A percentile compares a stretch with the other conserved stretches of the same genome.
These are phyloP conservation scores for Boletus subluridellus DNA, from an alignment of 1,284 basidiomycete species.

Conservation along the genomic window DNA sequence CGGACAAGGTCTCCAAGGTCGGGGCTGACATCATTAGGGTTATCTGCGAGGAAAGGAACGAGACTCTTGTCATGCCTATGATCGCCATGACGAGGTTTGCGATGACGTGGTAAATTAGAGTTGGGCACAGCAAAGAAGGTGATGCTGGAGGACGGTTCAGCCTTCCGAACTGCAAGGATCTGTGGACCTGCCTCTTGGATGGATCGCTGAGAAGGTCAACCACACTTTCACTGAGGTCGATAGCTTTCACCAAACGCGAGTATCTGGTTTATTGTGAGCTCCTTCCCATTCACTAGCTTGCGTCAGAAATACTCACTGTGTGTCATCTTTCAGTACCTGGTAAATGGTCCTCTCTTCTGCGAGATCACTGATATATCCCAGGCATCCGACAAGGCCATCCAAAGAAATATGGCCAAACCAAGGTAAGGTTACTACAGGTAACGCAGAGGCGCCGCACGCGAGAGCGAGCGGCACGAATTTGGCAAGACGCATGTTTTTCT, in stretches of 20 bases:
- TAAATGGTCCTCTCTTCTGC: slow-evolving; percentile 40
- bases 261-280: slow-evolving; percentile 30
- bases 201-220: slow-evolving; percentile 43
- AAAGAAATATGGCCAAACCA: slow-evolving; percentile 25
- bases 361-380: slow-evolving; percentile 6
- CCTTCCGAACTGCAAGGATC: neutral
- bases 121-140: slow-evolving; percentile 56
- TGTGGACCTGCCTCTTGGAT: slow-evolving; percentile 33
- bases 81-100: slow-evolving; percentile 11
- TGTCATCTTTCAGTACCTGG: slow-evolving; percentile 38
- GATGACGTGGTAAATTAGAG: slow-evolving; percentile 38
- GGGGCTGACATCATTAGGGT: neutral
- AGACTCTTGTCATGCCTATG: neutral
- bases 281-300: neutral
- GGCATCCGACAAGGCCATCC: slow-evolving; percentile 7
- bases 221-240: slow-evolving; percentile 45
- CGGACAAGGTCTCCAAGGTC: slow-evolving; percentile 22
- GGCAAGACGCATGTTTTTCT: slow-evolving; percentile 16
- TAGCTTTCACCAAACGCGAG: slow-evolving; percentile 42
- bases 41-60: neutral
- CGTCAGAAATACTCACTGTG: slow-evolving; percentile 27
- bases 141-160: slow-evolving; percentile 34
- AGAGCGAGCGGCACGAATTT: slow-evolving; percentile 17
- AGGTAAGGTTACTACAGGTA: slow-evolving; percentile 21
- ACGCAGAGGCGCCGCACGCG: slow-evolving; percentile 13